Evolutionary conservation across 345 rosid genomes (phyloP).

Genomic region (Populus nigra): DNA sequence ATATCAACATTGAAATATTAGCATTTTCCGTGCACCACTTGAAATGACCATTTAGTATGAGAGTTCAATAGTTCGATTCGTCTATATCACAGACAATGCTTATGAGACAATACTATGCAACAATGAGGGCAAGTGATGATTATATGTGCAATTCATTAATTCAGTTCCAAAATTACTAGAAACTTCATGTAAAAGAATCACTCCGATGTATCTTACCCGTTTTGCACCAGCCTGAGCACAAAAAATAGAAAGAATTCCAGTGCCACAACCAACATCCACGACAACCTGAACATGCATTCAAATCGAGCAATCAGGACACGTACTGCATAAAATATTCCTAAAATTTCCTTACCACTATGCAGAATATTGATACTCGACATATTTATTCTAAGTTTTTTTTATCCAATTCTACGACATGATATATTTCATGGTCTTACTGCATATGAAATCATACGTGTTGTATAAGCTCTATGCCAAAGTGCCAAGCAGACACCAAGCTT

Average conservation of each 20-base stretch:
- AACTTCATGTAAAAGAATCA: constrained; percentile 5
- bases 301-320: constrained; percentile 19
- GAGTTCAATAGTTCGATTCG: too few relatives aligned
- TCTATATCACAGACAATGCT: too few relatives aligned
- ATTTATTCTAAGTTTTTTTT: background rate
- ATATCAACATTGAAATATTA: too few relatives aligned
- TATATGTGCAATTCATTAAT: too few relatives aligned
- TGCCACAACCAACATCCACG: constrained; percentile 98
- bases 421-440: background rate
- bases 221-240: constrained; percentile 99
- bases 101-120: too few relatives aligned
- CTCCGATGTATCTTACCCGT: constrained; percentile 49
- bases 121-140: too few relatives aligned
- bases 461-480: background rate
- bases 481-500: background rate
- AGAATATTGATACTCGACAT: background rate
- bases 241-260: constrained; percentile 95
- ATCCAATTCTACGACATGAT: background rate
- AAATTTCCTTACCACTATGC: background rate
- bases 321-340: background rate
- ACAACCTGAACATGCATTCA: constrained; percentile 61
- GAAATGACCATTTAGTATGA: too few relatives aligned
- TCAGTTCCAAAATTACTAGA: too few relatives aligned
- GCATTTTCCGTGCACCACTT: too few relatives aligned
- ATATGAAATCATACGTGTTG: background rate